phyloP scores from a whole-genome alignment of 108 stramenopile species.

The Schizochytrium sp. region DNA sequence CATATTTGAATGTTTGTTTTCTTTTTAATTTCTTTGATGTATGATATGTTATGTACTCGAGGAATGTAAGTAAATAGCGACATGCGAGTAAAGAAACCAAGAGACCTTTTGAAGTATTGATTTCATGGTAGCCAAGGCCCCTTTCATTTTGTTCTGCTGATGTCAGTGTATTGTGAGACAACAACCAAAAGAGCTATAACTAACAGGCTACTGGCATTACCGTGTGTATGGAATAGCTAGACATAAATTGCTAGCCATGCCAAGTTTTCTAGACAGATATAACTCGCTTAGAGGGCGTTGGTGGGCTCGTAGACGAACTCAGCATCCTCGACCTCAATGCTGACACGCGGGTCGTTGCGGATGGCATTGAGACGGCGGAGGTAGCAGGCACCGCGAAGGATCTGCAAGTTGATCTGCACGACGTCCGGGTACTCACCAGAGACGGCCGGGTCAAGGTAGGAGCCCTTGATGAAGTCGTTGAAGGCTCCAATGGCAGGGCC shows the following conservation, averaged over 20 bases:
- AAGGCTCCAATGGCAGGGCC: conserved; percentile 44
- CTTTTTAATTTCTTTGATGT: too few relatives aligned
- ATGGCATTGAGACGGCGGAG: conserved; percentile 35
- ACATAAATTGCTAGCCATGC: not conserved
- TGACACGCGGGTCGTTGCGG: conserved; percentile 38
- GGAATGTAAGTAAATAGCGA: too few relatives aligned
- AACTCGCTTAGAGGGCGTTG: not conserved
- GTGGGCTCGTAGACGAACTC: conserved; percentile 41
- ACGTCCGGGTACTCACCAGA: conserved; percentile 16
- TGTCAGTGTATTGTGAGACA: too few relatives aligned
- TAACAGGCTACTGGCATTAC: not conserved
- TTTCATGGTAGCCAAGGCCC: too few relatives aligned
- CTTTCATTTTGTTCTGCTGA: too few relatives aligned
- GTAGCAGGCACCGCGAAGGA: conserved; percentile 38
- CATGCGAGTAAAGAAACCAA: too few relatives aligned
- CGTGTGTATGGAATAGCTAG: not conserved
- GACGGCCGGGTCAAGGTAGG: conserved; percentile 31
- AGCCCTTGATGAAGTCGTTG: conserved; percentile 54
- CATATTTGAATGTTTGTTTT: too few relatives aligned
- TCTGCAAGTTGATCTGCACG: conserved; percentile 42
- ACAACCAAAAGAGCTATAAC: too few relatives aligned
- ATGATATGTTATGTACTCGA: too few relatives aligned
- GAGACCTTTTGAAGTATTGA: too few relatives aligned
- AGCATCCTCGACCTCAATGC: conserved; percentile 22
- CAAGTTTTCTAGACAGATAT: not conserved